A percentile compares a stretch with the other conserved stretches of the same genome.
phyloP scores from a whole-genome alignment of 805 yeast species.

The Wickerhamomyces subpelliculosus region DNA sequence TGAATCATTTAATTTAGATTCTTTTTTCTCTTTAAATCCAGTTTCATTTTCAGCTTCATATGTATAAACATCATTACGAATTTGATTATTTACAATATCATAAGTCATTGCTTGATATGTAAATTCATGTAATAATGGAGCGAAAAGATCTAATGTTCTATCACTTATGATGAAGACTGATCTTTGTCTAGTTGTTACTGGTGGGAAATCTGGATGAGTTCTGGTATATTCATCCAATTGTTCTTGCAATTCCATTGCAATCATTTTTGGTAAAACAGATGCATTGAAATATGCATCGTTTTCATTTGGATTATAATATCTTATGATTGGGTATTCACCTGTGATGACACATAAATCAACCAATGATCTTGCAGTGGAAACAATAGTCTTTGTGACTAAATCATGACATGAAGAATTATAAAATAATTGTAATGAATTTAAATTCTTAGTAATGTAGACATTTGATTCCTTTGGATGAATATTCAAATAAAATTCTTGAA shows the following conservation, averaged over 20 bases:
- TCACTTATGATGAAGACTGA: conserved; percentile 74
- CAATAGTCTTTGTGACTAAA: conserved; percentile 51
- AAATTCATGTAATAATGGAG: conserved; percentile 85
- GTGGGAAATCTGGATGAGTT: conserved; percentile 57
- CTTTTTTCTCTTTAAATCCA: conserved; percentile 35
- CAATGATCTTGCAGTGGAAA: conserved; percentile 54
- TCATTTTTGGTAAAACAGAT: conserved; percentile 52
- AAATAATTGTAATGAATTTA: conserved; percentile 61
- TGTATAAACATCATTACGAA: conserved; percentile 37
- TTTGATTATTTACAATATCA: conserved; percentile 51
- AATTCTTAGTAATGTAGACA: conserved; percentile 61
- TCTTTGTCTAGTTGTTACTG: conserved; percentile 52
- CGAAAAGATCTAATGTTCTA: conserved; percentile 73
- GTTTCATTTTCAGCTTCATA: conserved; percentile 52
- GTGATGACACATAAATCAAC: conserved; percentile 68
- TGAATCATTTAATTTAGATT: conserved; percentile 45
- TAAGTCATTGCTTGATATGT: conserved; percentile 88
- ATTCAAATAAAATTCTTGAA: conserved; percentile 39
- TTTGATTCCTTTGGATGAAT: conserved; percentile 63
- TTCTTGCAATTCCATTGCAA: conserved; percentile 67
- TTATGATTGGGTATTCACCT: conserved; percentile 82
- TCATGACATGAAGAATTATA: conserved; percentile 61
- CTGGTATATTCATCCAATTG: conserved; percentile 74
- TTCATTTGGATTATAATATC: conserved; percentile 58
- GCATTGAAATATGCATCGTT: conserved; percentile 44